Base-by-base conservation (phyloP, 2,329 filamentous ascomycete genomes). In the Colletotrichum zoysiae region DNA sequence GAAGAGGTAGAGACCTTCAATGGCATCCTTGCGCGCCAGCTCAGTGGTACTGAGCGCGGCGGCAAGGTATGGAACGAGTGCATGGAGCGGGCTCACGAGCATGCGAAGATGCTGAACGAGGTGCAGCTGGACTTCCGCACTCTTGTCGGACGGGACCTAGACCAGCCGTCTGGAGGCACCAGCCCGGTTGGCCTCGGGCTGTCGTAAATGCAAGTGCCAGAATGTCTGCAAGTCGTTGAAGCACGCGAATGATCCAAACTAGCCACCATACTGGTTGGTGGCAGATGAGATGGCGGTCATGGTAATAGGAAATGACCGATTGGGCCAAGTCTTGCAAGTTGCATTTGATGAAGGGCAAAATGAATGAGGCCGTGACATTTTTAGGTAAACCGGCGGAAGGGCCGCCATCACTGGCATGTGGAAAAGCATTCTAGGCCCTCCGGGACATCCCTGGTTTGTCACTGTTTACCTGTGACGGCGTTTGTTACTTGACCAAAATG, bases 1-100 rank as follows among this genome's bases (percentile, higher is more conserved):
- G 92, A 96, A 76, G 91, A 97, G 79, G 90, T 98, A 1, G 95
- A 98, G 76, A 91, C 91, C 2, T 98, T 98, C 85, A 98, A 98
- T 77, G 87, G 87, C 57, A 90, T 96, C 62, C 85, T 99, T 48
- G 90, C 88, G 46, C 87, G 95, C 71, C 96, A 98, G 82, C 85
- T 99, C 73, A 97, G 94, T 82, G 95, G 93, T 78, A 93, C 96
- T 2, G 92, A 97, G 73, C 88, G 86, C 61, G 91, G 88, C n/a
- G 92, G 92, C 18, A 87, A 90, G 56, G 88, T 93, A 1, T 98
- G 94, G 93, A 88, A 88, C 65, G 89, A 93, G 77, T 98, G 96
- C 82, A 91, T 98, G 84, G 89, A 92, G 55, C 88, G 93, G 75
- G 94, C 95, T 5, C 92, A 90, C 79, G 90, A 92, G 65, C 95